Evolutionary conservation across 2,329 filamentous ascomycete genomes (phyloP).

Genomic region (Colletotrichum destructivum): DNA sequence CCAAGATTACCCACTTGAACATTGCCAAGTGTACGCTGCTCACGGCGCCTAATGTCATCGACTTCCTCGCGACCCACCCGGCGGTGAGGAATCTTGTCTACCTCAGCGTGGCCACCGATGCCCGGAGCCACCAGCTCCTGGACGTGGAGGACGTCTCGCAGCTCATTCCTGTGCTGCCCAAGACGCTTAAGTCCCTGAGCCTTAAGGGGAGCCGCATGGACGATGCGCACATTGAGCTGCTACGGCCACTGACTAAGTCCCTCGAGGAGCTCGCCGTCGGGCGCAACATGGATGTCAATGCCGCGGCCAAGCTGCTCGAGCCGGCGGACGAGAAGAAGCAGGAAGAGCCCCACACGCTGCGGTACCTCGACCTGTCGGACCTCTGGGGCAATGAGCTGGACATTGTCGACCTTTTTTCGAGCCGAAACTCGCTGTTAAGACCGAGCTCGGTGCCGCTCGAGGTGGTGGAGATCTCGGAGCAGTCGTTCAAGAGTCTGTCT

Average conservation of each 20-base stretch:
- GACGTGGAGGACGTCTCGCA: slow-evolving; percentile 75
- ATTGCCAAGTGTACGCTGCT: slow-evolving; percentile 82
- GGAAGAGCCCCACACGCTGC: slow-evolving; percentile 70
- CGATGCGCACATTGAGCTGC: slow-evolving; percentile 72
- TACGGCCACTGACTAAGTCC: slow-evolving; percentile 78
- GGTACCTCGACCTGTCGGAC: slow-evolving; percentile 84
- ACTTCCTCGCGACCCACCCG: slow-evolving; percentile 80
- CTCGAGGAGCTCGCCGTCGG: slow-evolving; percentile 84
- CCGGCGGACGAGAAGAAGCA: slow-evolving; percentile 58
- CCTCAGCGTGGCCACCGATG: slow-evolving; percentile 81
- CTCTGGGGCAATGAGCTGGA: slow-evolving; percentile 75
- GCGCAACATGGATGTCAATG: slow-evolving; percentile 74
- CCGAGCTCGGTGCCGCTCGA: slow-evolving; percentile 76
- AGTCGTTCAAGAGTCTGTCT: slow-evolving; percentile 75
- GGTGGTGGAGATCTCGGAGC: slow-evolving; percentile 82
- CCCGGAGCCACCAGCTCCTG: slow-evolving; percentile 80
- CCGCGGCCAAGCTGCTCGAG: slow-evolving; percentile 77
- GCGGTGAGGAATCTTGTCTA: slow-evolving; percentile 78
- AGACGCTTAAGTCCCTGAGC: slow-evolving; percentile 80
- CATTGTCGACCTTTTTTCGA: slow-evolving; percentile 66
- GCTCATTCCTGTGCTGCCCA: slow-evolving; percentile 77
- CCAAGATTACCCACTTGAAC: slow-evolving; percentile 83
- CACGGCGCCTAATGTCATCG: slow-evolving; percentile 75
- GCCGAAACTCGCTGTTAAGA: slow-evolving; percentile 69
- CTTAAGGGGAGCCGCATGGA: slow-evolving; percentile 82